Evolutionary conservation across 352 stramenopile species (phyloP).

Genomic region (Phytophthora fragariae): DNA sequence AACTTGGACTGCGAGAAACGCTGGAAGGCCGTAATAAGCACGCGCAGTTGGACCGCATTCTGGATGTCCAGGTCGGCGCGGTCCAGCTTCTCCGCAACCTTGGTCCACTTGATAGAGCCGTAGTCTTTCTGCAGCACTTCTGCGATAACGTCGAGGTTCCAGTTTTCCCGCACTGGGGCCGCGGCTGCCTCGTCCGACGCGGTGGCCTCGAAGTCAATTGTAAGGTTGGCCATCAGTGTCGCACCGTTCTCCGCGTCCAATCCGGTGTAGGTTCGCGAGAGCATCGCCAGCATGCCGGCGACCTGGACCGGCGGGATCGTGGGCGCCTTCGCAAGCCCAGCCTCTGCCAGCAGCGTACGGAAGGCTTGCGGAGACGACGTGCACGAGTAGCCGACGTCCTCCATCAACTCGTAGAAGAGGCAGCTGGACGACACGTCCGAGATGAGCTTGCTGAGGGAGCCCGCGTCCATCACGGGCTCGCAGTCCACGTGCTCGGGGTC

Average conservation of each 20-base stretch:
- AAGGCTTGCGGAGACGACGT: slow-evolving; percentile 84
- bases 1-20: slow-evolving; percentile 87
- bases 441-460: slow-evolving; percentile 80
- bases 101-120: slow-evolving; percentile 84
- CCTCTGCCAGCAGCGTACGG: slow-evolving; percentile 84
- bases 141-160: slow-evolving; percentile 89
- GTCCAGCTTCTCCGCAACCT: slow-evolving; percentile 88
- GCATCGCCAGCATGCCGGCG: slow-evolving; percentile 90
- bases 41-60: slow-evolving; percentile 67
- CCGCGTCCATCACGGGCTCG: slow-evolving; percentile 59
- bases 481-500: slow-evolving; percentile 90
- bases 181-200: slow-evolving; percentile 38
- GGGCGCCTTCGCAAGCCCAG: slow-evolving; percentile 77
- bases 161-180: slow-evolving; percentile 53
- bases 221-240: slow-evolving; percentile 84
- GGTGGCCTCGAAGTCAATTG: slow-evolving; percentile 74
- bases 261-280: slow-evolving; percentile 81
- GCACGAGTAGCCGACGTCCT: slow-evolving; percentile 90
- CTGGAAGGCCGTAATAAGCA: slow-evolving; percentile 84
- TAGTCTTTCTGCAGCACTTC: slow-evolving; percentile 89
- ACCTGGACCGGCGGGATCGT: slow-evolving; percentile 89
- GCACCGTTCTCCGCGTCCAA: slow-evolving; percentile 73
- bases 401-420: slow-evolving; percentile 92
- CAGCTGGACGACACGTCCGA: slow-evolving; percentile 80
- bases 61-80: slow-evolving; percentile 76